Evolutionary conservation across 1,284 basidiomycete genomes (phyloP).

Genomic region (Irpex sp.): DNA sequence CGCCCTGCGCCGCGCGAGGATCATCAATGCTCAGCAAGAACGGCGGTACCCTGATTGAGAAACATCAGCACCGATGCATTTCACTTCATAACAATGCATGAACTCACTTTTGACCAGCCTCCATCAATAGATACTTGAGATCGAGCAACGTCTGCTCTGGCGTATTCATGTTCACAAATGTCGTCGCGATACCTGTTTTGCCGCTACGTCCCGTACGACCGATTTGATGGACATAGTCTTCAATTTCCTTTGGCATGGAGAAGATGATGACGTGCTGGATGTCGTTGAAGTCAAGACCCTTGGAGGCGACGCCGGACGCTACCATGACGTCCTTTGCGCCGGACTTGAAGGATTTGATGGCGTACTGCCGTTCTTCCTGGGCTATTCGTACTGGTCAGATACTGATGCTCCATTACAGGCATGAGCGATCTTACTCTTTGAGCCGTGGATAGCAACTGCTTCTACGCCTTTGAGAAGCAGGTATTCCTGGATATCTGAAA

Average conservation of each 20-base stretch:
- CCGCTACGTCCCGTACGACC: conserved; percentile 97
- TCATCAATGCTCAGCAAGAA: conserved; percentile 93
- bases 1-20: conserved; percentile 78
- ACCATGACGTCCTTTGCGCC: conserved; percentile 99
- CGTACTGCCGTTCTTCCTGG: conserved; percentile 98
- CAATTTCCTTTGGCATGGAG: conserved; percentile 99
- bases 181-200: conserved; percentile 98
- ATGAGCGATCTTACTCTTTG: conserved; percentile 67
- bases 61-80: conserved; percentile 6
- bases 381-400: conserved; percentile 41
- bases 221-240: conserved; percentile 98
- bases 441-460: conserved; percentile 98
- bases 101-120: conserved; percentile 92
- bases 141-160: conserved; percentile 94
- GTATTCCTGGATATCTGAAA: conserved; percentile 94
- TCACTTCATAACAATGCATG: background rate
- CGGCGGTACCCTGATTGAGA: conserved; percentile 77
- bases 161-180: conserved; percentile 99
- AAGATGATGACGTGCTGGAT: conserved; percentile 98
- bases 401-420: background rate
- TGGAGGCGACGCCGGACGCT: conserved; percentile 94
- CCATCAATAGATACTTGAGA: conserved; percentile 95
- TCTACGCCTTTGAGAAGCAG: conserved; percentile 95
- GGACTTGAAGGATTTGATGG: conserved; percentile 95
- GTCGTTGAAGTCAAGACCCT: conserved; percentile 97